Percentiles rank a stretch among this genome's conserved stretches.
These are phyloP conservation scores for Alternaria sp. DNA, from an alignment of 2,329 filamentous ascomycete species.

Conservation along the genomic window DNA sequence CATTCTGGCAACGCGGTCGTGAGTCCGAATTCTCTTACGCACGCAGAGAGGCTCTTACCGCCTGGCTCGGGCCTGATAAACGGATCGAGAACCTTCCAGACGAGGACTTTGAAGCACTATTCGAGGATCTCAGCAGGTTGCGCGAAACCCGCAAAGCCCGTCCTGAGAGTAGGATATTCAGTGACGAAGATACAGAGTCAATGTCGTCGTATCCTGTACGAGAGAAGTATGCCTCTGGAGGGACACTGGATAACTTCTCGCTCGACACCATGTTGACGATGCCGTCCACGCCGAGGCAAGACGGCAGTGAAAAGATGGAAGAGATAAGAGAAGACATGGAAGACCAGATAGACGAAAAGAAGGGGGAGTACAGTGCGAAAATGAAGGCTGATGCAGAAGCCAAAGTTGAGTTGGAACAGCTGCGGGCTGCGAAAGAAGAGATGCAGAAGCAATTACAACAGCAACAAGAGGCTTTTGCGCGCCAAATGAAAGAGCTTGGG, in stretches of 20 bases:
- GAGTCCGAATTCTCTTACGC: conserved; percentile 97
- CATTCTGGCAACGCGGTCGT: conserved; percentile 70
- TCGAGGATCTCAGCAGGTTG: conserved; percentile 91
- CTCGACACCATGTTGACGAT: conserved; percentile 93
- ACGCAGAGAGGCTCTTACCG: conserved; percentile 88
- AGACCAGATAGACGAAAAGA: conserved; percentile 80
- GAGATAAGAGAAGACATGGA: conserved; percentile 86
- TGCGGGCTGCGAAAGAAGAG: conserved; percentile 81
- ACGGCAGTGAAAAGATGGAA: conserved; percentile 79
- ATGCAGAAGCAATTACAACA: conserved; percentile 87
- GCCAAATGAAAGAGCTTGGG: conserved; percentile 74
- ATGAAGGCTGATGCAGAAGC: conserved; percentile 78
- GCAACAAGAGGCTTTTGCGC: conserved; percentile 86
- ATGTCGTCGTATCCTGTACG: conserved; percentile 85
- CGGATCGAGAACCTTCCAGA: conserved; percentile 90
- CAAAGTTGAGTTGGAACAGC: conserved; percentile 80
- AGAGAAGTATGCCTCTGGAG: conserved; percentile 95
- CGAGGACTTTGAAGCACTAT: conserved; percentile 90
- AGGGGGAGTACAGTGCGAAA: conserved; percentile 81
- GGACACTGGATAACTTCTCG: conserved; percentile 95
- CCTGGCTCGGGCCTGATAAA: conserved; percentile 88
- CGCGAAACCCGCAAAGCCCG: conserved; percentile 82
- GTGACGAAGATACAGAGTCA: conserved; percentile 85
- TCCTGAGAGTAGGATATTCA: conserved; percentile 63
- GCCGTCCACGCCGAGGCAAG: conserved; percentile 86